These are phyloP conservation scores for Sporothrix euskadiensis DNA, from an alignment of 2,329 filamentous ascomycete genomes.

Conservation along the genomic window DNA sequence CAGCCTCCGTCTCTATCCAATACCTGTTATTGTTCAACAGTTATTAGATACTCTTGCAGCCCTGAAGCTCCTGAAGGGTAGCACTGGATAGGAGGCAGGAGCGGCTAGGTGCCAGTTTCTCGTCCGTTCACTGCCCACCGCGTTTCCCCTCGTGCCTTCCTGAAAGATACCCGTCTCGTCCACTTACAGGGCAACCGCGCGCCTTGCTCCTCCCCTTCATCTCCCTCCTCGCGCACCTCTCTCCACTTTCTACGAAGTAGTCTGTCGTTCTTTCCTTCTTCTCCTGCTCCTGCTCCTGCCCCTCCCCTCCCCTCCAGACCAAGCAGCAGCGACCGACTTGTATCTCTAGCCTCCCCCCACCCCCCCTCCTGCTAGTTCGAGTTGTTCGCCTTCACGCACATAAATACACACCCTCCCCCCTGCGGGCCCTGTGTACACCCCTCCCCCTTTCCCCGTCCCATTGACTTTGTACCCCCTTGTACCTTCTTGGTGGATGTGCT, in stretches of 20 bases:
- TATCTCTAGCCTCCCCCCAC: conserved; percentile 13
- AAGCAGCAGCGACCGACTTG: neutral
- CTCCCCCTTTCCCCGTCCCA: conserved; percentile 28
- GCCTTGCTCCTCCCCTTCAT: conserved; percentile 25
- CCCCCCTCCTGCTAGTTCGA: neutral
- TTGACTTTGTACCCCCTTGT: conserved; percentile 32
- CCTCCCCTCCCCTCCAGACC: neutral
- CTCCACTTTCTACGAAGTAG: neutral
- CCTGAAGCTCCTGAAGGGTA: neutral
- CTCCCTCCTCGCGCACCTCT: conserved; percentile 17
- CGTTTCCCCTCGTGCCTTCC: conserved; percentile 23
- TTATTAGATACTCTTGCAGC: neutral
- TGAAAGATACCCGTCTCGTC: conserved; percentile 16
- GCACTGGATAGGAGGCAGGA: neutral
- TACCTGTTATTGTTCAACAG: neutral
- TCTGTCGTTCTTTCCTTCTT: neutral
- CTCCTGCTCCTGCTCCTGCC: conserved; percentile 5
- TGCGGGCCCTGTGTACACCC: neutral
- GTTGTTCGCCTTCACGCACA: neutral
- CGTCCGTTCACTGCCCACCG: conserved; percentile 13
- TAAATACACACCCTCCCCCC: conserved; percentile 21
- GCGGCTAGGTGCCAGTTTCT: neutral
- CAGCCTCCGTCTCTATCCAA: neutral
- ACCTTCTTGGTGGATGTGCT: conserved; percentile 27
- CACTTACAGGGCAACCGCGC: conserved; percentile 30